Evolutionary conservation across 176 grass and related monocot genomes (phyloP), one percentile per base, ranked within the genome.

Genomic region (Rhynchospora pubera): DNA sequence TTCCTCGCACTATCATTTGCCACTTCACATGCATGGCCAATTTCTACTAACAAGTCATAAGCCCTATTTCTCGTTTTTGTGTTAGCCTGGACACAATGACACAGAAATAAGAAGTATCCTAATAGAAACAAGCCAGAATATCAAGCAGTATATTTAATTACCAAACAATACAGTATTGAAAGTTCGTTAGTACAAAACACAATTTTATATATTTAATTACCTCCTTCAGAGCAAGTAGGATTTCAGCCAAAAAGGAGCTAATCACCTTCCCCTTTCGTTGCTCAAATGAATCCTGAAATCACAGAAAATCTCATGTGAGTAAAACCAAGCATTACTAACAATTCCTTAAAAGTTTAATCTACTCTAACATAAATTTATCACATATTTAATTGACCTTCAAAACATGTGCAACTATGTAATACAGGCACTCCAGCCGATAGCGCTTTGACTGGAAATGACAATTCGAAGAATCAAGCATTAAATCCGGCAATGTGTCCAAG

Each of bases 31-130:
- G 90, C 92, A 77, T 70, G 92, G 18, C 89, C 95, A 85, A 98
- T 93, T 94, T 94, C 85, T 59, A 98, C 93, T 84, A 98, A 84
- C 84, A 98, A 60, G 77, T 98, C 92, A 84, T 94, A 98, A 85
- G 92, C 90, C 77, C 82, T 93, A 86, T 98, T 93, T 78, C 95
- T 94, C 24, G 92, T 94, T 88, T 91, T 98, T 80, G 86, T 98
- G 84, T 98, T 98, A 59, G 84, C 89, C 95, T 98, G 86, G 64
- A 32, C 84, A 90, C 57, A 88, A 86, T 91, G 57, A 91, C 81
- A 9, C 83, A 65, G 6, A 64, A 84, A 8, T 82, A 77, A 85
- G 4, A 74, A 58, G 52, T 69, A 84, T 32, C 21, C 32, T 1
- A 76, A 59, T 8, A 60, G 34, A 60, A 79, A n/a, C n/a, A n/a